Base-by-base conservation (phyloP, 2,329 filamentous ascomycete species). In the Ilyonectria robusta region DNA sequence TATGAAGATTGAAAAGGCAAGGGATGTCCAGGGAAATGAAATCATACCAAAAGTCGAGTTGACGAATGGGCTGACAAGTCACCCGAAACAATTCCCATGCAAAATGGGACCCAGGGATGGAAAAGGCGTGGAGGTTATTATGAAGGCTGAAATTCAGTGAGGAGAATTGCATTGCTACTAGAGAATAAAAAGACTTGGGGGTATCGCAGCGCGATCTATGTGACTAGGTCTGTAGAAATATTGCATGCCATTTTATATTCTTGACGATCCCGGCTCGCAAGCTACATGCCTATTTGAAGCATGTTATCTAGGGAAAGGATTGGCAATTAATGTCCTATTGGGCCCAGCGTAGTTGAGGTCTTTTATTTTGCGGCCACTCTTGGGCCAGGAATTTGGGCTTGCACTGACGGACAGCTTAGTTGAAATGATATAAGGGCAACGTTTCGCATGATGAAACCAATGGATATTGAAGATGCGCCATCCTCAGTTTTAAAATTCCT, bases 31-130 rank as follows among this genome's bases (percentile, higher is more conserved):
- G 1, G 62, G 62, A 23, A 65, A 65, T 2, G 62, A 65, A 15
- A 56, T 65, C 13, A 48, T 51, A 7, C 62, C 62, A 3, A 61
- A 61, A 33, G 57, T 61, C 9, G 62, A 61, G 50, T 15, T 65
- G 44, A 65, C 62, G 7, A 65, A 61, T 26, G 62, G 62, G 9
- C 44, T 65, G 9, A 65, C 62, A 4, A 65, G 62, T 9, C 62
- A 65, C 19, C 62, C 62, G 2, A 61, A 61, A 17, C 62, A 55
- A 11, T 65, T 65, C 29, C 62, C 62, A 11, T 65, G 62, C 23
- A 4, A 19, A 5, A 56, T 65, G 48, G 58, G 50, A 17, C 62
- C 62, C 11, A 55, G 62, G 7, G 62, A 65, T 35, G 57, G 42
- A 7, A 61, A 50, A 5, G 23, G 57, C 2, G 23, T 46, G 15